Conservation (phyloP, 2,329 filamentous ascomycete species). For the Epichloe bromicola region DNA sequence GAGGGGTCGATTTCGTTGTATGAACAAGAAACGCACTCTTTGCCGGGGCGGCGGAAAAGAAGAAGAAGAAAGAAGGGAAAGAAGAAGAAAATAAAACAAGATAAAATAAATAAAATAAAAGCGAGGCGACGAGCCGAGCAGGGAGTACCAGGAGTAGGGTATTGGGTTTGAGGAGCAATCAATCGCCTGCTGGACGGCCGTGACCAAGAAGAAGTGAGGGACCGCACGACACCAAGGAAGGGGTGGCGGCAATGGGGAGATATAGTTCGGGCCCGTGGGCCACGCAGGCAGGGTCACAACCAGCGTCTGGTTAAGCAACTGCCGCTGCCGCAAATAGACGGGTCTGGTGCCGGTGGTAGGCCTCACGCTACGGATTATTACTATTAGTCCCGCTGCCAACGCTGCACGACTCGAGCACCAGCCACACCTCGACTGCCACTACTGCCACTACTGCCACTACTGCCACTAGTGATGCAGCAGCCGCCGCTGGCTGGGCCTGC, state of each 20-base stretch:
- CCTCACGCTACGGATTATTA: no score
- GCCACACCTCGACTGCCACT: no score
- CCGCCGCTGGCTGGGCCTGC: no score
- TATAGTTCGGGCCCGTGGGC: neutral
- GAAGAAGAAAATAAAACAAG: slow-evolving; percentile 30
- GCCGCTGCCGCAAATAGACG: no score
- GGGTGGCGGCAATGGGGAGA: slow-evolving; percentile 24
- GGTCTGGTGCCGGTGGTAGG: no score
- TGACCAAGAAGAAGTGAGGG: slow-evolving; percentile 40
- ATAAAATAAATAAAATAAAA: slow-evolving; percentile 23
- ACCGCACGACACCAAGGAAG: slow-evolving; percentile 18
- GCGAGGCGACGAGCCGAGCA: slow-evolving; percentile 38
- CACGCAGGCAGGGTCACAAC: neutral
- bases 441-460: no score
- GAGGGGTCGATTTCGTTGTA: neutral
- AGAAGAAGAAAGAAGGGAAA: slow-evolving; percentile 24
- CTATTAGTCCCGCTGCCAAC: no score
- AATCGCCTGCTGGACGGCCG: slow-evolving; percentile 46
- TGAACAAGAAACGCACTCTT: slow-evolving; percentile 2
- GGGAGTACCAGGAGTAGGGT: slow-evolving; percentile 17
- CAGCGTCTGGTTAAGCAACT: no score
- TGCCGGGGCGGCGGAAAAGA: slow-evolving; percentile 14
- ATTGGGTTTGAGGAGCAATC: slow-evolving; percentile 14
- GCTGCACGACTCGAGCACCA: no score
- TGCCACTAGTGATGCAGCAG: no score